Evolutionary conservation across 2,329 filamentous ascomycete species (phyloP).

Genomic region (Basipetospora chlamydospora): DNA sequence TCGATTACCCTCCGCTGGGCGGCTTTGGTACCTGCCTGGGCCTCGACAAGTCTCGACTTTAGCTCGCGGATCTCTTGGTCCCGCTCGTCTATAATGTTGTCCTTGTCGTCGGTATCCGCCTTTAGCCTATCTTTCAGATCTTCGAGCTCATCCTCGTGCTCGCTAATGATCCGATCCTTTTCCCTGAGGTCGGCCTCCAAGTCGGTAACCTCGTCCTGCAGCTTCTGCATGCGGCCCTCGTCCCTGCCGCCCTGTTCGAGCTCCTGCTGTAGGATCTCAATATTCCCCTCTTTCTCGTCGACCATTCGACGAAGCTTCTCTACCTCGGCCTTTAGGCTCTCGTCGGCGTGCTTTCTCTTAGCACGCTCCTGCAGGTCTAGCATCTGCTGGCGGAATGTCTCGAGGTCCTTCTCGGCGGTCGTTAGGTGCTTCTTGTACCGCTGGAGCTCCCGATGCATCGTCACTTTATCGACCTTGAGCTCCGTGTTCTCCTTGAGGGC

Average conservation of each 20-base stretch:
- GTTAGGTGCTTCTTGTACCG: constrained; percentile 74
- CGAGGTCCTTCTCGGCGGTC: constrained; percentile 73
- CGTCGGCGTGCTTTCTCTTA: constrained; percentile 60
- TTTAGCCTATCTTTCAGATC: constrained; percentile 42
- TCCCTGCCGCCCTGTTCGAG: constrained; percentile 42
- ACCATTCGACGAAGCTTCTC: constrained; percentile 41
- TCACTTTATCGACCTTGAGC: constrained; percentile 82
- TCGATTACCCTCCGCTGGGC: constrained; percentile 34
- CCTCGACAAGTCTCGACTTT: constrained; percentile 29
- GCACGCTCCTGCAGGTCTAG: constrained; percentile 69
- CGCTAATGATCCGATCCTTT: constrained; percentile 58
- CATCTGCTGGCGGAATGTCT: constrained; percentile 69
- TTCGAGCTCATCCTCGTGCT: constrained; percentile 63
- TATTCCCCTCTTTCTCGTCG: constrained; percentile 43
- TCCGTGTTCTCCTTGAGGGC: constrained; percentile 92
- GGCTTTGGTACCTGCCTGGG: constrained; percentile 44
- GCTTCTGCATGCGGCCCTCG: constrained; percentile 45
- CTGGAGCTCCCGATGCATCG: constrained; percentile 75
- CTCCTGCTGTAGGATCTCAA: constrained; percentile 45
- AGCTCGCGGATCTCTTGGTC: constrained; percentile 37
- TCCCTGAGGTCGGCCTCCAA: constrained; percentile 62
- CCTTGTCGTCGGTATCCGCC: constrained; percentile 27
- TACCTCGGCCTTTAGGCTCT: constrained; percentile 48
- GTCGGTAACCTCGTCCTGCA: constrained; percentile 62
- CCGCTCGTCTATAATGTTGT: constrained; percentile 40